Conservation (phyloP, 2,329 filamentous ascomycete genomes). For the Lojkania enalia region DNA sequence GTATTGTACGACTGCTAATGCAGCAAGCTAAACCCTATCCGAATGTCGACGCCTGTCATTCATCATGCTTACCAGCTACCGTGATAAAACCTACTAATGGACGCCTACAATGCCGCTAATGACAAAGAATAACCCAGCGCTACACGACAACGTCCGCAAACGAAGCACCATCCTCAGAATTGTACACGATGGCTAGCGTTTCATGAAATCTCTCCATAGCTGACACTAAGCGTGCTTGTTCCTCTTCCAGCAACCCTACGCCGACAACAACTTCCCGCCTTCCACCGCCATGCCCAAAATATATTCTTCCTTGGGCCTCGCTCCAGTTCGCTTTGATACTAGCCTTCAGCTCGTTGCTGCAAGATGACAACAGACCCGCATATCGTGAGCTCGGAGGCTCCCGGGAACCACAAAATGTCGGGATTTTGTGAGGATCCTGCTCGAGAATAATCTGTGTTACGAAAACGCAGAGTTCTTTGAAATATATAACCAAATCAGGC, state of each 20-base stretch:
- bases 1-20: too few species aligned
- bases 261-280: constrained; percentile 51
- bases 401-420: constrained; percentile 20
- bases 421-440: constrained; percentile 18
- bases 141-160: constrained; percentile 19
- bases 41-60: too few species aligned
- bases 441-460: constrained; percentile 29
- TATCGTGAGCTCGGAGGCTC: constrained; percentile 2
- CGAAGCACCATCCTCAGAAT: not conserved
- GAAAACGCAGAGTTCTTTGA: constrained; percentile 47
- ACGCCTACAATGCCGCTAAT: constrained; percentile 28
- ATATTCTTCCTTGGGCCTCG: constrained; percentile 44
- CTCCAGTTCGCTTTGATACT: constrained; percentile 53
- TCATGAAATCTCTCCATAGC: constrained; percentile 27
- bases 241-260: constrained; percentile 32
- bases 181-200: constrained; percentile 11
- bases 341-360: constrained; percentile 48
- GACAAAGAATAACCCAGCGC: not conserved
- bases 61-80: too few species aligned
- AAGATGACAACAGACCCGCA: constrained; percentile 29
- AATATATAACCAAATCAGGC: constrained; percentile 42
- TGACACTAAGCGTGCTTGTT: constrained; percentile 22
- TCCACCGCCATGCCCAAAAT: constrained; percentile 50
- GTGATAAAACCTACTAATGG: too few species aligned
- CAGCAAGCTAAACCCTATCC: too few species aligned